phyloP scores from a whole-genome alignment of 2,329 filamentous ascomycete species.

The Hypoxylon sp. region DNA sequence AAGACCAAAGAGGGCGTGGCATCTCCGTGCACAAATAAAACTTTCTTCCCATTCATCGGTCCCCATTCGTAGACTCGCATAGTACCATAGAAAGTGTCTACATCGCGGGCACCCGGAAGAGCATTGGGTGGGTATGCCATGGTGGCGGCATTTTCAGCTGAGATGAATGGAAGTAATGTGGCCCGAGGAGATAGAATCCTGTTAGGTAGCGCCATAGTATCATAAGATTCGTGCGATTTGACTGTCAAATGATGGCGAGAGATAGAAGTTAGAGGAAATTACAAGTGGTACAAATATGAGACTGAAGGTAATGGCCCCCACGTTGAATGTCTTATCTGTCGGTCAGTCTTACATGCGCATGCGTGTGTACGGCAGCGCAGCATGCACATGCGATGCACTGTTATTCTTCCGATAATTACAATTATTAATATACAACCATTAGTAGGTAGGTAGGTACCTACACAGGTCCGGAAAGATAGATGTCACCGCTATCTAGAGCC shows the following conservation, averaged over 20 bases:
- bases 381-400: no score
- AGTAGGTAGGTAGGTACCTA: no score
- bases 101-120: constrained; percentile 45
- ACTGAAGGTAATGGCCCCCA: no score
- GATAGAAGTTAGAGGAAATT: no score
- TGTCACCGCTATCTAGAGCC: no score
- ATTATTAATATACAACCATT: no score
- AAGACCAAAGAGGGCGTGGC: constrained; percentile 41
- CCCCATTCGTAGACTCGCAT: constrained; percentile 49
- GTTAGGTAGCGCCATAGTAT: constrained; percentile 27
- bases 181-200: constrained; percentile 40
- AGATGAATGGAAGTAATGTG: constrained; percentile 45
- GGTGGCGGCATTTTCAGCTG: constrained; percentile 34
- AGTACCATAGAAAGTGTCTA: constrained; percentile 42
- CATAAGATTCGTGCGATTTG: constrained; percentile 1
- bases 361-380: no score
- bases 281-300: no score
- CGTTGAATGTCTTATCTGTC: no score
- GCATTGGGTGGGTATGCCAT: constrained; percentile 44
- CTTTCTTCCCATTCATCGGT: constrained; percentile 39
- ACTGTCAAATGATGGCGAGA: constrained; percentile 3
- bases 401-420: no score
- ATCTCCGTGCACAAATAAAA: constrained; percentile 46
- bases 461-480: no score
- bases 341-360: no score